phyloP scores from a whole-genome alignment of 306 rosid species.

The Quillaja saponaria region DNA sequence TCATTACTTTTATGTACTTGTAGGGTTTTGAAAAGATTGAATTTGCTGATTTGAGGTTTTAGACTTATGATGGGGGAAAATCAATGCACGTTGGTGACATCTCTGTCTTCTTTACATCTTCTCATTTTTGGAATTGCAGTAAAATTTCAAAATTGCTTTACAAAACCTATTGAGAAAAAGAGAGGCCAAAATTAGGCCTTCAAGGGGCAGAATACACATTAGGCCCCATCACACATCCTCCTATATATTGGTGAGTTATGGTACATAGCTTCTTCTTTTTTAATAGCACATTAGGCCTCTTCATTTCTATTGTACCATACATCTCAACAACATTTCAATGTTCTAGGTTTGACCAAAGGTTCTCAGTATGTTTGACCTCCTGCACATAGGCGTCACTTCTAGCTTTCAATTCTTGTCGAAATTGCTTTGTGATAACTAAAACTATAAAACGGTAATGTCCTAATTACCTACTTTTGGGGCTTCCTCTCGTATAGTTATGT shows the following conservation, averaged over 20 bases:
- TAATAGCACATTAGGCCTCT: no score
- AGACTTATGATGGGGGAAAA: background rate
- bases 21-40: slow-evolving; percentile 11
- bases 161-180: slow-evolving; percentile 6
- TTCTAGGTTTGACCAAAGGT: background rate
- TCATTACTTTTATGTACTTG: background rate
- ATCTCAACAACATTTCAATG: slow-evolving; percentile 2
- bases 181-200: background rate
- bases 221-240: slow-evolving; percentile 2
- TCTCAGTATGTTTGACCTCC: background rate
- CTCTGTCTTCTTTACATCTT: background rate
- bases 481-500: slow-evolving; percentile 9
- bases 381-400: slow-evolving; percentile 4
- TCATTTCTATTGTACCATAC: background rate
- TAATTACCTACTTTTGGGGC: background rate
- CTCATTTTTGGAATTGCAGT: background rate
- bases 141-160: slow-evolving; percentile 6
- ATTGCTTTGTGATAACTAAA: background rate
- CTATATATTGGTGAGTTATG: background rate
- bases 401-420: background rate
- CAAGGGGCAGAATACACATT: background rate
- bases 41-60: background rate
- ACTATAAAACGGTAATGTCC: background rate
- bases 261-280: background rate
- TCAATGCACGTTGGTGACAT: background rate